Conservation (phyloP, 2,329 filamentous ascomycete species). For the Triangularia setosa region DNA sequence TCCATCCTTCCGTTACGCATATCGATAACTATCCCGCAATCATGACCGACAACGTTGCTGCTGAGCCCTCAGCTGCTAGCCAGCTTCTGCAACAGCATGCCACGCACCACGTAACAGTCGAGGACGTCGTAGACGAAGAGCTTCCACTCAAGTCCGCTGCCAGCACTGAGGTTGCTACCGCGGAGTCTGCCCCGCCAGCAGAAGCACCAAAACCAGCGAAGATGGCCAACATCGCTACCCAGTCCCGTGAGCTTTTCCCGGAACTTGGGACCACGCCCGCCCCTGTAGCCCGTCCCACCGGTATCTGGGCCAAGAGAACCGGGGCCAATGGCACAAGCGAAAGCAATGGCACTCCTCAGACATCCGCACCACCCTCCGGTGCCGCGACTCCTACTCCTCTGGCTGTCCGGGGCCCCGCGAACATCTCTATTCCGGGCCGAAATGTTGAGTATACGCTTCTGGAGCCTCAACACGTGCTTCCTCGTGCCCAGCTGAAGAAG, state of each 20-base stretch:
- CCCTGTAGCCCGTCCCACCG: conserved; percentile 58
- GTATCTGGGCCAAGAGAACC: conserved; percentile 75
- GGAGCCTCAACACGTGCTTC: conserved; percentile 70
- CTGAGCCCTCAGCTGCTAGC: conserved; percentile 53
- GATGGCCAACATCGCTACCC: conserved; percentile 64
- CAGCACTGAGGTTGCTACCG: conserved; percentile 37
- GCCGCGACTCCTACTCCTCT: conserved; percentile 42
- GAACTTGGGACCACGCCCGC: conserved; percentile 74
- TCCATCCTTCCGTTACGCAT: not conserved
- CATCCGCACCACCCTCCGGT: conserved; percentile 61
- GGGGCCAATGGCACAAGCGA: conserved; percentile 47
- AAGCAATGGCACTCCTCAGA: conserved; percentile 54
- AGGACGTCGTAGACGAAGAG: conserved; percentile 80
- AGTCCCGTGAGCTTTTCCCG: conserved; percentile 92
- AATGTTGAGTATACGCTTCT: conserved; percentile 74
- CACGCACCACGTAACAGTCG: conserved; percentile 63
- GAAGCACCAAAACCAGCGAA: conserved; percentile 55
- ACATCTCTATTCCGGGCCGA: conserved; percentile 65
- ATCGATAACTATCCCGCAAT: not conserved
- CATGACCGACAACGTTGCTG: conserved; percentile 34
- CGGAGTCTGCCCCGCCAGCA: conserved; percentile 45
- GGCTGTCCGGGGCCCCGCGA: conserved; percentile 20
- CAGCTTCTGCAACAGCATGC: conserved; percentile 62
- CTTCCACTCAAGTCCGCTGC: conserved; percentile 44
- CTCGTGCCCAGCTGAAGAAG: conserved; percentile 74